Base-by-base conservation (phyloP, 306 rosid genomes). In the Vachellia pachyceras region DNA sequence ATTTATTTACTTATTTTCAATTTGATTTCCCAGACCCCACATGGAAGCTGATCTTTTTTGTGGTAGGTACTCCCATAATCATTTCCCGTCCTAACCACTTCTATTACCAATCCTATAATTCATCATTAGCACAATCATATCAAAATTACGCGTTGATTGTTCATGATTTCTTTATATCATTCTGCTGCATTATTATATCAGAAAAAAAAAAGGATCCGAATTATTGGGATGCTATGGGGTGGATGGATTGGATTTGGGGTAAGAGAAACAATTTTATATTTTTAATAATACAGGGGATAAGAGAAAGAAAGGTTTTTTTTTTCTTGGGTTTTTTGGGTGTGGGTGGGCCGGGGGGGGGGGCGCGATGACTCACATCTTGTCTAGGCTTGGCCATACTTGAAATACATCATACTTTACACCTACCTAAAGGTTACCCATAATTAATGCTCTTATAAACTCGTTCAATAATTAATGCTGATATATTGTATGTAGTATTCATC, bases 391-490 rank as follows among this genome's bases (percentile, higher is more conserved):
- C 78, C 39, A 74, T 77, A 57, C 77, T 77, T 66, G 44, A 50
- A 82, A 57, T 82, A 75, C 45, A 85, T 80, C 72, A 75, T 82
- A 88, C 91, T 87, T 85, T 85, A 89, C 88, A 89, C 94, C 91
- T 82, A 85, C 88, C 89, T 82, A 61, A 85, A 82, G 89, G 65
- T 76, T 83, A 73, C 87, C 81, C 79, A 37, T 69, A 78, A 81
- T 90, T 86, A 91, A 88, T 86, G 91, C 69, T 63, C 44, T 14
- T 75, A 77, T 80, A 17, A 82, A 77, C 86, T 58, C 54, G 75
- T 77, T 84, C 41, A 74, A 80, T 79, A 75, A 79, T 78, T 83
- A 85, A 82, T 33, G 44, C 44, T 64, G 10, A 85, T 78, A 85
- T 76, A 82, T 82, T 49, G 84, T 67, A 60, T 29, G 33, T 29